phyloP scores from a whole-genome alignment of 2,329 filamentous ascomycete species.

The Chaetomium olivaceum region DNA sequence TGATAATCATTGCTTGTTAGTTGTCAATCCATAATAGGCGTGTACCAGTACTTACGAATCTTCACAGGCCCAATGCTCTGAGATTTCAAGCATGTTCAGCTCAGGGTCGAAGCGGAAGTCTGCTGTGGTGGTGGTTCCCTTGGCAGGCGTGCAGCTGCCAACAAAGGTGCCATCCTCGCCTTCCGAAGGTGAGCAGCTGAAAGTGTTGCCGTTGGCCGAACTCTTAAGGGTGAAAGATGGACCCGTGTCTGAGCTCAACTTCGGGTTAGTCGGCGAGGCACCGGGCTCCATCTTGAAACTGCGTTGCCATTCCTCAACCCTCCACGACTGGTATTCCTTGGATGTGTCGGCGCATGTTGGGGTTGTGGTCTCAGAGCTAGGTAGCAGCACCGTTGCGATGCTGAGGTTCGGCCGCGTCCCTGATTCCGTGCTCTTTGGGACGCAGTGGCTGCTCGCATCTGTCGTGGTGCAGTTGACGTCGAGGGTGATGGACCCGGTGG shows the following conservation, averaged over 20 bases:
- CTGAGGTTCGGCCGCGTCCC: conserved; percentile 23
- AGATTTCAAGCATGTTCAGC: conserved; percentile 36
- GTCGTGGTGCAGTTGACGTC: conserved; percentile 36
- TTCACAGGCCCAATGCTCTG: conserved; percentile 5
- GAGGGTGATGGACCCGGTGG: conserved; percentile 35
- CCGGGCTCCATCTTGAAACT: conserved; percentile 35
- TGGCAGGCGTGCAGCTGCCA: conserved; percentile 33
- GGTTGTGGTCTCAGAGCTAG: conserved; percentile 19
- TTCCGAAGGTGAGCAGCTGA: conserved; percentile 33
- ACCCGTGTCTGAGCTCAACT: conserved; percentile 32
- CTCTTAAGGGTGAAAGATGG: conserved; percentile 38
- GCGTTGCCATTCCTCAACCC: conserved; percentile 37
- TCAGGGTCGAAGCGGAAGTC: conserved; percentile 37
- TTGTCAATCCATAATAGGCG: too few relatives aligned
- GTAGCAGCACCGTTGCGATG: conserved; percentile 30
- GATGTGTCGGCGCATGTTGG: conserved; percentile 32
- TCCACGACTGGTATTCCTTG: conserved; percentile 35
- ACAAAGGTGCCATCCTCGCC: conserved; percentile 31
- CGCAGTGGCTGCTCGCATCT: conserved; percentile 33
- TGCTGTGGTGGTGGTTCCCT: conserved; percentile 13
- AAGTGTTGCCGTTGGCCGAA: conserved; percentile 33
- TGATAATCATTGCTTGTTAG: background rate
- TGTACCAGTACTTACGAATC: conserved; percentile 2
- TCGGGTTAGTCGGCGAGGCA: conserved; percentile 15
- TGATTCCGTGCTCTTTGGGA: conserved; percentile 25